Evolutionary conservation across 176 grass and related monocot genomes (phyloP).

Genomic region (Phoenix dactylifera): DNA sequence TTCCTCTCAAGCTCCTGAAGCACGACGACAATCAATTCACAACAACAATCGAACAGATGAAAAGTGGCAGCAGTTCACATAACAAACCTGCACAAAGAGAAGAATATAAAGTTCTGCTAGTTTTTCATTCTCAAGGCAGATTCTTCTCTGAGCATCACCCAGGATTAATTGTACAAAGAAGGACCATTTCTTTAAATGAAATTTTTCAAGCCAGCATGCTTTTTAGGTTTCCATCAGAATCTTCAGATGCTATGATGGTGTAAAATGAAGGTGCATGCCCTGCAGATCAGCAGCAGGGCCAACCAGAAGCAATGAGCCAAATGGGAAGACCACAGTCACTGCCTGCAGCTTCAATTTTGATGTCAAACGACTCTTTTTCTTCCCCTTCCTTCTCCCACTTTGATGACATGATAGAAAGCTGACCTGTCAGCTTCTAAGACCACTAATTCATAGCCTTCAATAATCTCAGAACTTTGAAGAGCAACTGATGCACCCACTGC

Average conservation of each 20-base stretch:
- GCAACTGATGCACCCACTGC: conserved; percentile 70
- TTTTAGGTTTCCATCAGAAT: conserved; percentile 49
- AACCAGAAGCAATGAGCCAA: conserved; percentile 77
- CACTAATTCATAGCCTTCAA: conserved; percentile 50
- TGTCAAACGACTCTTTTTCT: conserved; percentile 12
- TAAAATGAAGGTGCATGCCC: conserved; percentile 55
- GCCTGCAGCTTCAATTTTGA: conserved; percentile 37
- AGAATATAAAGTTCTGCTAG: conserved; percentile 77
- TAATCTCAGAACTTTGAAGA: conserved; percentile 28
- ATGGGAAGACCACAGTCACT: conserved; percentile 59
- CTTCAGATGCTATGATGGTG: conserved; percentile 72
- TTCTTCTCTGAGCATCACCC: conserved; percentile 66
- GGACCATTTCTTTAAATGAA: conserved; percentile 70
- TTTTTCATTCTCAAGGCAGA: conserved; percentile 84
- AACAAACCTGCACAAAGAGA: conserved; percentile 76
- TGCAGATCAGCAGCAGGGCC: conserved; percentile 57
- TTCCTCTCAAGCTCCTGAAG: conserved; percentile 72
- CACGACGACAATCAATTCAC: background rate
- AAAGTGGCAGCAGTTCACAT: background rate
- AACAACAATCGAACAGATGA: background rate
- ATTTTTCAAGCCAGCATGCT: conserved; percentile 31
- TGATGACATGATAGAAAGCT: conserved; percentile 46
- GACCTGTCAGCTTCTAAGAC: conserved; percentile 32
- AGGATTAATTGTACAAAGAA: conserved; percentile 77
- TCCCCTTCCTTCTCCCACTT: conserved; percentile 36